Percentiles rank a stretch among this genome's conserved stretches.
Evolutionary conservation across 2,329 filamentous ascomycete species (phyloP).

Genomic region (Neospermospora avenae): DNA sequence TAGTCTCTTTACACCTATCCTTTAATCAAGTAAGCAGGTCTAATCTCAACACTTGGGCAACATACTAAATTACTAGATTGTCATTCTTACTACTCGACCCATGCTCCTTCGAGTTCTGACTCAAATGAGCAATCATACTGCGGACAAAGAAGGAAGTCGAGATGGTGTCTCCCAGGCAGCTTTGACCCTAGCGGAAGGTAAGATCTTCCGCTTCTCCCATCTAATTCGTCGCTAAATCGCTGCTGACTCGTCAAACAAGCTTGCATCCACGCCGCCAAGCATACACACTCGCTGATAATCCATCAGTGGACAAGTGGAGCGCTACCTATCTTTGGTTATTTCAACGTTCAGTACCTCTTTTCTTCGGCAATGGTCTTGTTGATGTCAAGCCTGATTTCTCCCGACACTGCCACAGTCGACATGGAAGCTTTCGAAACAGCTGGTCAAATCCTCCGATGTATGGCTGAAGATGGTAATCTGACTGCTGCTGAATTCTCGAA

Average conservation of each 20-base stretch:
- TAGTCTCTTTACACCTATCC: slow-evolving; percentile 35
- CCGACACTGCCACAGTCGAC: slow-evolving; percentile 34
- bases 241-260: slow-evolving; percentile 23
- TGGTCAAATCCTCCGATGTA: slow-evolving; percentile 38
- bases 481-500: slow-evolving; percentile 41
- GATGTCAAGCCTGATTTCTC: slow-evolving; percentile 40
- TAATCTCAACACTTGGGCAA: background rate
- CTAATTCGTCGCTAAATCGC: too few relatives aligned
- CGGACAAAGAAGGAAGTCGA: slow-evolving; percentile 14
- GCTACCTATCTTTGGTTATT: slow-evolving; percentile 46
- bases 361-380: slow-evolving; percentile 44
- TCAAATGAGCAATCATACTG: slow-evolving; percentile 34
- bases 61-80: slow-evolving; percentile 31
- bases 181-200: slow-evolving; percentile 38
- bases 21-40: slow-evolving; percentile 35
- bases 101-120: slow-evolving; percentile 39
- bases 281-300: slow-evolving; percentile 42
- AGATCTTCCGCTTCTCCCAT: too few relatives aligned
- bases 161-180: slow-evolving; percentile 24
- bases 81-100: slow-evolving; percentile 40
- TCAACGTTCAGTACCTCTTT: slow-evolving; percentile 46
- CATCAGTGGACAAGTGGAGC: slow-evolving; percentile 46
- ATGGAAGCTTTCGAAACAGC: slow-evolving; percentile 41
- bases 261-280: slow-evolving; percentile 44
- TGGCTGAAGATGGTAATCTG: slow-evolving; percentile 41